Conservation (phyloP, 2,329 filamentous ascomycete genomes). For the Ceratocystiopsis brevicomis region DNA sequence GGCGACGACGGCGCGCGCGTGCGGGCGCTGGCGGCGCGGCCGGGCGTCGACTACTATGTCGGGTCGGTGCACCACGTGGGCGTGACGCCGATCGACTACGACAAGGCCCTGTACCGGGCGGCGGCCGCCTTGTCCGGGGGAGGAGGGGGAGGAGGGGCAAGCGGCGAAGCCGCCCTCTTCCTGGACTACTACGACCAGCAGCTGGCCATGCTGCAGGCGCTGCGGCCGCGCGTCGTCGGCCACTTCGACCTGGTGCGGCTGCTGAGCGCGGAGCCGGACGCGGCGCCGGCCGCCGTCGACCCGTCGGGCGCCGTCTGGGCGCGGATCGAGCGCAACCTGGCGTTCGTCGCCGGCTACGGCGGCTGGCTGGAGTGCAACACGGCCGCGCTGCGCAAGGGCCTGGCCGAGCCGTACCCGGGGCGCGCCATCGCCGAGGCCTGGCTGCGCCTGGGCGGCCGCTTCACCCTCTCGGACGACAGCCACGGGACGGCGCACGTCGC, state of each 20-base stretch:
- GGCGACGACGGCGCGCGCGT: constrained; percentile 44
- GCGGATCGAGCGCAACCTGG: constrained; percentile 54
- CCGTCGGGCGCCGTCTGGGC: constrained; percentile 43
- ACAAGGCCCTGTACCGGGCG: constrained; percentile 39
- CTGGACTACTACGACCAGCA: constrained; percentile 80
- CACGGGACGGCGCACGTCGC: constrained; percentile 75
- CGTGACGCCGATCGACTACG: constrained; percentile 76
- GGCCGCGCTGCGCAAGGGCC: constrained; percentile 69
- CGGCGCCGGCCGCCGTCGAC: constrained; percentile 28
- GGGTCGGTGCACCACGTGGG: constrained; percentile 85
- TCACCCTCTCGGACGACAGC: constrained; percentile 89
- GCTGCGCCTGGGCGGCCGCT: constrained; percentile 52
- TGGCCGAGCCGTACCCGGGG: constrained; percentile 77
- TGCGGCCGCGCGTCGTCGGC: constrained; percentile 64
- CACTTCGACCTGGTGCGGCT: constrained; percentile 88
- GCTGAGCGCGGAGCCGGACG: constrained; percentile 48
- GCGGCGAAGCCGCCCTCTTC: constrained; percentile 49
- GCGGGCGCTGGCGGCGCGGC: constrained; percentile 31
- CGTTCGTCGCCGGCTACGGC: constrained; percentile 49
- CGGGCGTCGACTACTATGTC: constrained; percentile 58
- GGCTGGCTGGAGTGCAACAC: constrained; percentile 84
- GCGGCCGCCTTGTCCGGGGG: constrained; percentile 4
- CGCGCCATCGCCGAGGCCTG: constrained; percentile 62
- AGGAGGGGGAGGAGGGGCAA: background rate
- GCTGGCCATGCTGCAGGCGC: constrained; percentile 52